Base-by-base conservation (phyloP, 2,329 filamentous ascomycete genomes). In the Ascosphaera apis region DNA sequence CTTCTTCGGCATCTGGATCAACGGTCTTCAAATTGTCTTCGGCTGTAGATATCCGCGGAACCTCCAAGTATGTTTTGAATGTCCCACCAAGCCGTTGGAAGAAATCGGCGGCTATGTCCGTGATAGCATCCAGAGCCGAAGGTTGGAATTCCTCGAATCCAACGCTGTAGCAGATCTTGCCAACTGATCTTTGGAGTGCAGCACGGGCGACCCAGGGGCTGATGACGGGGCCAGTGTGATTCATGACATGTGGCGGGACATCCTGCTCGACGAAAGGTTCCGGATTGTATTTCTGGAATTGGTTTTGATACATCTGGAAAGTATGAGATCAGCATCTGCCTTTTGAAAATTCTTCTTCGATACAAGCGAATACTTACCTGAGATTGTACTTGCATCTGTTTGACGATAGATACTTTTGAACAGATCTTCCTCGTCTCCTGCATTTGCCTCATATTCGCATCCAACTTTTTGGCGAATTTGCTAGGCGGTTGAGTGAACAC, bases 301-400 rank as follows among this genome's bases (percentile, higher is more conserved):
- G 88, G 49, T 98, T 98, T 49, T 84, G 79, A 52, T 98, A 98
- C 51, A 91, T 79, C 78, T 88, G 46, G 13, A 21, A 21, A 9
- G 9, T 21, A 21, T 21, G 19, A 21, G 9, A 9, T 21, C 19
- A 21, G n/a, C n/a, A n/a, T n/a, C n/a, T n/a, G n/a, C n/a, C n/a
- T n/a, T n/a, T n/a, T n/a, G n/a, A n/a, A n/a, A n/a, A n/a, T n/a
- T n/a, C n/a, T n/a, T n/a, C n/a, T n/a, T n/a, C n/a, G n/a, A n/a
- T n/a, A n/a, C n/a, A 21, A 21, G 19, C 19, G 9, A 21, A 9
- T 21, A 48, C 61, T 51, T 69, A 82, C 80, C 68, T 93, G 88
- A 36, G 83, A 81, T 54, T 98, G 88, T 37, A 95, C 72, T 57
- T 98, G 88, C 88, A 98, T 98, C 59, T 98, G 88, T 61, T 95